These are phyloP conservation scores for Veloporphyrellus conicus DNA, from an alignment of 1,284 basidiomycete genomes.

Conservation along the genomic window DNA sequence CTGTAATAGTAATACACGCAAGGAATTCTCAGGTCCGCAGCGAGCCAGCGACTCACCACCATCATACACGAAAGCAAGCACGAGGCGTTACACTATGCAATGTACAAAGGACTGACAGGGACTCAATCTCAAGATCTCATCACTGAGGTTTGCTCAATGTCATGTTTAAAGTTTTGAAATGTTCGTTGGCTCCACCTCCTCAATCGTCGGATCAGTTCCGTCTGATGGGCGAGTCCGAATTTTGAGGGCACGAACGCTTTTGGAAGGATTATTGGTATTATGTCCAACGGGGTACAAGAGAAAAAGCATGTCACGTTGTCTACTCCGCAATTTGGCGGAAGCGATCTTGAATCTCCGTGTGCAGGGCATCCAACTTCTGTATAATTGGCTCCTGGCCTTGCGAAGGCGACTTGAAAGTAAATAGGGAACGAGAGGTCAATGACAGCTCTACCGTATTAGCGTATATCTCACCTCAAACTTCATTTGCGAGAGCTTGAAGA, in stretches of 20 bases:
- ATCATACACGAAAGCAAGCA: too few relatives aligned
- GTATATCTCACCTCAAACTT: constrained; percentile 80
- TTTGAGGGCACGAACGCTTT: background rate
- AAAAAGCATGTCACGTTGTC: constrained; percentile 10
- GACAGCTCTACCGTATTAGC: constrained; percentile 1
- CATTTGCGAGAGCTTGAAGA: constrained; percentile 97
- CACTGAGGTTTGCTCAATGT: too few relatives aligned
- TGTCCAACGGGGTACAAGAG: constrained; percentile 20
- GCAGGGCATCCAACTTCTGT: constrained; percentile 73
- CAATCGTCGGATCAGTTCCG: background rate
- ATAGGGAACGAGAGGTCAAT: constrained; percentile 23
- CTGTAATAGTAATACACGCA: too few relatives aligned
- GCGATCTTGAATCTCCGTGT: constrained; percentile 84
- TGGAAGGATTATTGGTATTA: constrained; percentile 18
- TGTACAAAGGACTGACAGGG: too few relatives aligned
- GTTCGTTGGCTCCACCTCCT: too few relatives aligned
- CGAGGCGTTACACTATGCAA: too few relatives aligned
- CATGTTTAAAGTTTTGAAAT: too few relatives aligned
- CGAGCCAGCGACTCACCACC: too few relatives aligned
- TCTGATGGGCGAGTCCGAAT: background rate
- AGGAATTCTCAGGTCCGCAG: too few relatives aligned
- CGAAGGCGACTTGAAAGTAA: constrained; percentile 62
- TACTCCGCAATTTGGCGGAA: constrained; percentile 84
- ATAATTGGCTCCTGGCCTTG: constrained; percentile 80
- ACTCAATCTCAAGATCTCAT: too few relatives aligned